Evolutionary conservation across 805 yeast genomes (phyloP).

Genomic region (Kuraishia hungarica): DNA sequence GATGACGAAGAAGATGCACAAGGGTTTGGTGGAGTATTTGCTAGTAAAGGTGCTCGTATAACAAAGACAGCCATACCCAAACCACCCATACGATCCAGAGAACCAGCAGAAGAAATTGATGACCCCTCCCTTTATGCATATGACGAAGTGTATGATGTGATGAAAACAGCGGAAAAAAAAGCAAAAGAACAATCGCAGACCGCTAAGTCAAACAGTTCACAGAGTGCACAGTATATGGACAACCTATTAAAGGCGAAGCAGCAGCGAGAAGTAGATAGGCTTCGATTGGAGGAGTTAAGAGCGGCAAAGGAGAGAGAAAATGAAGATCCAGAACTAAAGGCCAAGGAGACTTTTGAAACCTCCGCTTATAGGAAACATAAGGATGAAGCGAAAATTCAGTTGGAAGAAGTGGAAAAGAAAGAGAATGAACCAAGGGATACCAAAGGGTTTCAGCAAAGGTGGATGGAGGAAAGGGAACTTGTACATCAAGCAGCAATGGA

Average conservation of each 20-base stretch:
- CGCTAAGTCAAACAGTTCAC: conserved; percentile 12
- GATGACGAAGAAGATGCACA: no score
- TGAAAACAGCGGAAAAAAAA: conserved; percentile 19
- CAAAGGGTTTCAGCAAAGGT: neutral
- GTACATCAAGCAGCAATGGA: neutral
- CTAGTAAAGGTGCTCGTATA: neutral
- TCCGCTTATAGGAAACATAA: conserved; percentile 33
- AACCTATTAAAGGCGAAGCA: conserved; percentile 34
- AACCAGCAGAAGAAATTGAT: conserved; percentile 3
- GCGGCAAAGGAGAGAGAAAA: conserved; percentile 26
- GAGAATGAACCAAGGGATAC: neutral
- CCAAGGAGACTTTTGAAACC: conserved; percentile 39
- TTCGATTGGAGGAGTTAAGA: conserved; percentile 28
- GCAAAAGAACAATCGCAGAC: conserved; percentile 1
- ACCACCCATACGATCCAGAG: neutral
- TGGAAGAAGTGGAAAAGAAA: neutral
- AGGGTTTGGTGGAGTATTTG: neutral
- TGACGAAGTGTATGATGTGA: conserved; percentile 39
- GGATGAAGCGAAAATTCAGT: conserved; percentile 15
- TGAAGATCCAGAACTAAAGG: conserved; percentile 29
- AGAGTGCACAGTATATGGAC: conserved; percentile 22
- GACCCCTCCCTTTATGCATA: conserved; percentile 24
- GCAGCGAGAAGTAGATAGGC: conserved; percentile 35
- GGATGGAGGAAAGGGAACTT: neutral
- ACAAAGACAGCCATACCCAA: neutral